Base-by-base conservation (phyloP, 192 early-diverging fungal genomes). In the Thoreauomyces humboldtii region DNA sequence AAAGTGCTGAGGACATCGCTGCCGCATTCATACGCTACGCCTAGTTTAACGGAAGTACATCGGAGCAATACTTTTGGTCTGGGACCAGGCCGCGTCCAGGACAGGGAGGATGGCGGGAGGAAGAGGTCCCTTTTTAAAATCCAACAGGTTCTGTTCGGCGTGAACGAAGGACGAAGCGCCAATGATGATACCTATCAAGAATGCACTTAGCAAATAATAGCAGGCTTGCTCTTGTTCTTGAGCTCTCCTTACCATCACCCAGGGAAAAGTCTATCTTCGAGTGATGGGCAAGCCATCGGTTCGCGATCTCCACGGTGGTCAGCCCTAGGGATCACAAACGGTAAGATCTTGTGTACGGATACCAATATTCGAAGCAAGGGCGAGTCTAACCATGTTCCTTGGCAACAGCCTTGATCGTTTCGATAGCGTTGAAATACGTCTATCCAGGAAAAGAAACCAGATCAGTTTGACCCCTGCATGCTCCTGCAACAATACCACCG, bases 341-440 rank as follows among this genome's bases (percentile, higher is more conserved):
- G n/a, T n/a, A n/a, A n/a, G n/a, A n/a, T n/a, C n/a, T n/a, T n/a
- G n/a, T n/a, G n/a, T n/a, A n/a, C n/a, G n/a, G n/a, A n/a, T n/a
- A n/a, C n/a, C n/a, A 15, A 53, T 50, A n/a, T 42, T 42, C 11
- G 41, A 42, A 12, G 41, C 41, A 9, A 42, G 41, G n/a, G n/a
- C n/a, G n/a, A n/a, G n/a, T n/a, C n/a, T n/a, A n/a, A n/a, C n/a
- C n/a, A 36, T 80, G 67, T 17, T 45, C 55, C 4, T 55, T 66
- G 33, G 72, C 66, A 0, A 53, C 71, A 1, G 15, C 43, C 33
- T 78, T 76, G 43, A 87, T 69, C 21, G 65, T 31, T 28, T 80
- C 77, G 7, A 87, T 51, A 2, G 82, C 85, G 1, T 77, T 55
- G 62, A 87, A 85, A 48, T 82, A 83, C 24, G 75, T 71, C 41